Evolutionary conservation across 495 filamentous ascomycete species (phyloP).

Genomic region (Hypoxylon perforatum): DNA sequence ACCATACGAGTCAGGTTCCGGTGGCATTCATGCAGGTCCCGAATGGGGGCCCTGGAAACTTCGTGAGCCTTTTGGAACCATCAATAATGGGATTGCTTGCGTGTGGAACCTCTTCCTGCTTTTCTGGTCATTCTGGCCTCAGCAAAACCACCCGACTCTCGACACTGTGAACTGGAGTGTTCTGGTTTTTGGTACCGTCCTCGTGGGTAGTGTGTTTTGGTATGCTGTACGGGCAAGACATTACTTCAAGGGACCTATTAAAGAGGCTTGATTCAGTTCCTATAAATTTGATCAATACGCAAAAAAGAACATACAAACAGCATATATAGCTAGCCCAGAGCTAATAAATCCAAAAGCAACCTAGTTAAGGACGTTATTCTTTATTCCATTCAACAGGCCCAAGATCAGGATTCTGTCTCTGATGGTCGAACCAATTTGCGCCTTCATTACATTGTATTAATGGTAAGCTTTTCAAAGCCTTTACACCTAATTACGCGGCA

Average conservation of each 20-base stretch:
- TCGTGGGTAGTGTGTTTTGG: slow-evolving; percentile 59
- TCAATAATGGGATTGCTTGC: slow-evolving; percentile 61
- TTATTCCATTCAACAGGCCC: no score
- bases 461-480: no score
- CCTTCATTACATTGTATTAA: no score
- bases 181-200: slow-evolving; percentile 53
- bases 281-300: no score
- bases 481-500: no score
- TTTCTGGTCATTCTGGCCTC: slow-evolving; percentile 65
- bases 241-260: slow-evolving; percentile 59
- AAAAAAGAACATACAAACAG: no score
- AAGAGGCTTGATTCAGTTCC: slow-evolving; percentile 49
- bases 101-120: slow-evolving; percentile 57
- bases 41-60: slow-evolving; percentile 64
- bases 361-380: no score
- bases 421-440: no score
- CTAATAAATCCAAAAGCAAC: no score
- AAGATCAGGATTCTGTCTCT: no score
- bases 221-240: slow-evolving; percentile 56
- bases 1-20: slow-evolving; percentile 32
- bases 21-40: slow-evolving; percentile 49
- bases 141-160: slow-evolving; percentile 41
- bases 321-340: no score
- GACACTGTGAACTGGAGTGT: slow-evolving; percentile 60
- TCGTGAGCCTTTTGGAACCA: slow-evolving; percentile 56